phyloP scores from a whole-genome alignment of 257 asterid genomes.

The Przewalskia tangutica region DNA sequence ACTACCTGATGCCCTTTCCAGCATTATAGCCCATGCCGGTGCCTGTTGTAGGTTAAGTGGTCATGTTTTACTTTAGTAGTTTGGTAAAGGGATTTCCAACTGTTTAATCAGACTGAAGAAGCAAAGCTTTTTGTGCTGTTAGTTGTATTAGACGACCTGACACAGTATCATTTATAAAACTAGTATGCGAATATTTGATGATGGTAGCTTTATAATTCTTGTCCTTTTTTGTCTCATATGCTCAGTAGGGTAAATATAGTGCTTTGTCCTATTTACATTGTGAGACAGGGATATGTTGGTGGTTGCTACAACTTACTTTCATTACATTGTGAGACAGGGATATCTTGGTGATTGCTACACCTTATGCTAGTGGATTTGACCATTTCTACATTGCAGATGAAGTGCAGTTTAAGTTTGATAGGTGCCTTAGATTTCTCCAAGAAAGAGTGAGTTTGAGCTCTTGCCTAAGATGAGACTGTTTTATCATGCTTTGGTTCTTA shows the following conservation, averaged over 20 bases:
- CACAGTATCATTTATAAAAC: not conserved
- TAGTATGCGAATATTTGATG: not conserved
- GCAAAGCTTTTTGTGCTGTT: not conserved
- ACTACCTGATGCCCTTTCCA: not conserved
- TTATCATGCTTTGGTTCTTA: slow-evolving; percentile 1
- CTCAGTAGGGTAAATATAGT: not conserved
- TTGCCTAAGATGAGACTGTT: slow-evolving; percentile 8
- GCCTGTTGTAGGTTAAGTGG: not conserved
- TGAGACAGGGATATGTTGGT: slow-evolving; percentile 2
- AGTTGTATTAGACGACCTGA: not conserved
- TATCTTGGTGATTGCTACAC: slow-evolving; percentile 77
- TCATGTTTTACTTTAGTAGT: not conserved
- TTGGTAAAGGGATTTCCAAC: not conserved
- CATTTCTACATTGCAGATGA: slow-evolving; percentile 93
- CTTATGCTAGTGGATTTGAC: slow-evolving; percentile 93
- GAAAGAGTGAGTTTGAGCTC: slow-evolving; percentile 47
- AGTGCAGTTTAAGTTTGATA: slow-evolving; percentile 79
- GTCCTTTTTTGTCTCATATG: not conserved
- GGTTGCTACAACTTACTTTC: slow-evolving; percentile 6
- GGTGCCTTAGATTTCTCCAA: slow-evolving; percentile 65
- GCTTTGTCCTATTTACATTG: slow-evolving; percentile 5
- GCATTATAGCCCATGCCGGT: not conserved
- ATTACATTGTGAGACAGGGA: slow-evolving; percentile 52
- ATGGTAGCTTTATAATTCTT: not conserved
- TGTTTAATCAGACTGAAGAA: not conserved